Evolutionary conservation across 2,329 filamentous ascomycete species (phyloP).

Genomic region (Neofusicoccum parvum): DNA sequence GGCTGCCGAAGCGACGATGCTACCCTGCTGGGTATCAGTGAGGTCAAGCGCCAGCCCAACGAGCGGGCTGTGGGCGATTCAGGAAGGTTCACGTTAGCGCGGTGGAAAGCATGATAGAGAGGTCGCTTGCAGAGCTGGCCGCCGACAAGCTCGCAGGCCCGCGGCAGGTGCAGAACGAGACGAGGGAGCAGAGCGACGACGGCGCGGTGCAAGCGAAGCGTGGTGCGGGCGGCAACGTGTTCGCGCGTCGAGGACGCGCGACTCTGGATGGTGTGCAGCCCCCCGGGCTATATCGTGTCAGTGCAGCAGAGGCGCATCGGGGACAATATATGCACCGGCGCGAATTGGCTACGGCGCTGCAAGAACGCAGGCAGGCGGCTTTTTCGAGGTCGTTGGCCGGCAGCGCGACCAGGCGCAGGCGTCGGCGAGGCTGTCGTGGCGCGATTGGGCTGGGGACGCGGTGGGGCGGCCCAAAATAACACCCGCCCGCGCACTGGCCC

Average conservation of each 20-base stretch:
- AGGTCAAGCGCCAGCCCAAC: not conserved
- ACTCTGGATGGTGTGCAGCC: not conserved
- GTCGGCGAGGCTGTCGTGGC: not conserved
- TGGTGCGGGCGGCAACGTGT: not conserved
- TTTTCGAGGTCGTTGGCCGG: not conserved
- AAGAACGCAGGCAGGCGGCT: constrained; percentile 6
- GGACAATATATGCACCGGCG: constrained; percentile 11
- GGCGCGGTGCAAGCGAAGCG: not conserved
- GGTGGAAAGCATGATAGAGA: not conserved
- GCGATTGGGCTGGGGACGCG: not conserved
- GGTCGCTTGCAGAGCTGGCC: not conserved
- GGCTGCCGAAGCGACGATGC: not conserved
- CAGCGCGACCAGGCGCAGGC: not conserved
- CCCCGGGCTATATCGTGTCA: constrained; percentile 7
- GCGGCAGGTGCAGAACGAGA: not conserved
- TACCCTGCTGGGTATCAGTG: not conserved
- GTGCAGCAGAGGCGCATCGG: not conserved
- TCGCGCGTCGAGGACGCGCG: not conserved
- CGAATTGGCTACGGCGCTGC: constrained; percentile 7
- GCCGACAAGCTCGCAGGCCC: not conserved
- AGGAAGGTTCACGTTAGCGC: not conserved
- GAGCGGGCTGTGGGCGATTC: not conserved
- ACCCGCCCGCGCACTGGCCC: constrained; percentile 7
- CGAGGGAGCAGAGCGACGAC: not conserved
- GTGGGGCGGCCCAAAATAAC: constrained; percentile 15